Evolutionary conservation across 2,329 filamentous ascomycete genomes (phyloP), one percentile per base, ranked within the genome.

Genomic region (Cadophora malorum): DNA sequence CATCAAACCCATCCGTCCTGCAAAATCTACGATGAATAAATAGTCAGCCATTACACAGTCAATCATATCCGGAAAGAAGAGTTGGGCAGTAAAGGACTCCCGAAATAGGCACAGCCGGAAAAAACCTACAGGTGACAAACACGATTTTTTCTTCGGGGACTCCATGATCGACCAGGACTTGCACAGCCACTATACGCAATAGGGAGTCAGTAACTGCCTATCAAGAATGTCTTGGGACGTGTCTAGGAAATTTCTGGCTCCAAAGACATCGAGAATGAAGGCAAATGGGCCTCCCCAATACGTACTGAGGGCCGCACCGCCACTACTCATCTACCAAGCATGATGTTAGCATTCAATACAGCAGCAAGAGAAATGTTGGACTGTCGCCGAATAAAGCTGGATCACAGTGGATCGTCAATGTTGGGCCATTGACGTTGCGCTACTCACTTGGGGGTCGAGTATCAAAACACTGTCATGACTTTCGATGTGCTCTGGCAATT

Each of bases 131-230:
- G 3, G 95, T 97, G 49, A 97, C 94, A 78, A 98, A 90, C 41
- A 97, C 92, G 72, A 99, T 97, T 72, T 86, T 90, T 56, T 93
- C 87, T 77, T 96, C 90, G 6, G 88, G 82, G 7, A 98, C 94
- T 12, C 96, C 96, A 76, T 98, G 94, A 78, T 99, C 96, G 19
- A 97, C 89, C 4, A 99, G 83, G n/a, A 98, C 93, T 76, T 96
- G 91, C 52, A 98, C 94, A 0, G 96, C 94, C 96, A 99, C 28
- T 28, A 28, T 28, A 28, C 28, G 28, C 28, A 28, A 28, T 28
- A 28, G 28, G 5, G 28, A 28, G 28, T 28, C 28, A 28, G 28
- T 5, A 28, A 28, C 5, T 28, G 5, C 28, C 28, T 28, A 28
- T 28, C 28, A 5, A 28, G 28, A 28, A 28, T 28, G 28, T 28